These are phyloP conservation scores for Aethionema arabicum DNA, from an alignment of 345 rosid genomes.

Conservation along the genomic window DNA sequence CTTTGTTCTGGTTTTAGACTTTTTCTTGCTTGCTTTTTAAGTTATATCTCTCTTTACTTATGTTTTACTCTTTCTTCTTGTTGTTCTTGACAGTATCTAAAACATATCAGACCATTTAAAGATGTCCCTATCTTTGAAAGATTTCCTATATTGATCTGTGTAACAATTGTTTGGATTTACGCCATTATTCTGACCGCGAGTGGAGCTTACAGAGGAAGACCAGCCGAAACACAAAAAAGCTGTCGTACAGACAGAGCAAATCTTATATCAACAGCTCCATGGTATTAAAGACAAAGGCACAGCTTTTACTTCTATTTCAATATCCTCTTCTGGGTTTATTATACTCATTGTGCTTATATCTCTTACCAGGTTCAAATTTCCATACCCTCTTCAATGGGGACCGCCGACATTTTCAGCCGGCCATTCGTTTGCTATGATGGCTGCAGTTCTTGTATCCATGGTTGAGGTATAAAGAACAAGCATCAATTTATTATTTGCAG, in stretches of 20 bases:
- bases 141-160: conserved; percentile 73
- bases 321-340: neutral
- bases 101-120: conserved; percentile 61
- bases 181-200: conserved; percentile 80
- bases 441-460: conserved; percentile 90
- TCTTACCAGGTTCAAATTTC: conserved; percentile 73
- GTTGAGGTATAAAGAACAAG: conserved; percentile 62
- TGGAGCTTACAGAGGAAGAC: conserved; percentile 79
- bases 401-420: conserved; percentile 96
- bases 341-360: conserved; percentile 5
- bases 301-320: too few species aligned
- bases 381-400: conserved; percentile 99
- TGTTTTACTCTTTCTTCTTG: too few species aligned
- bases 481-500: neutral
- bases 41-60: conserved; percentile 9
- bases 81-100: conserved; percentile 64
- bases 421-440: conserved; percentile 94
- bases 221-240: conserved; percentile 56
- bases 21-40: conserved; percentile 1
- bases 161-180: conserved; percentile 74
- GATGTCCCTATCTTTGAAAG: conserved; percentile 69
- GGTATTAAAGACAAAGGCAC: conserved; percentile 44
- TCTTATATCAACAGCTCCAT: conserved; percentile 89
- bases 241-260: conserved; percentile 82
- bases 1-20: conserved; percentile 13